These are phyloP conservation scores for Viola odorata DNA, from an alignment of 345 rosid genomes.

Conservation along the genomic window DNA sequence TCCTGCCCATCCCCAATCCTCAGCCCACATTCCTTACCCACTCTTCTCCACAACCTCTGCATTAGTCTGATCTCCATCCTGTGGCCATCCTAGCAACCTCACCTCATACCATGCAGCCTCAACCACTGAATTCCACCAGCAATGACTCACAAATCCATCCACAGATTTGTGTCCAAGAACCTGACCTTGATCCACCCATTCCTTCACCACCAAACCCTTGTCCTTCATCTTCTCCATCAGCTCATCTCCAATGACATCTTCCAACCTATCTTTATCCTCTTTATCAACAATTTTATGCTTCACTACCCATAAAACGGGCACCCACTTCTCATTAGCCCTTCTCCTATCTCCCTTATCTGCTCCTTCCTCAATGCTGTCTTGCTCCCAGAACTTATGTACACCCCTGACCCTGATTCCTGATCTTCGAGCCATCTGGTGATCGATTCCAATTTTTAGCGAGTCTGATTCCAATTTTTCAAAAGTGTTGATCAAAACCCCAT, in stretches of 20 bases:
- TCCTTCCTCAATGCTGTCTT: slow-evolving; percentile 26
- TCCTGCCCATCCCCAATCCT: slow-evolving; percentile 9
- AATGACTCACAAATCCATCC: slow-evolving; percentile 35
- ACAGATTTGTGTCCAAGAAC: slow-evolving; percentile 30
- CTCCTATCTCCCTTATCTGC: slow-evolving; percentile 37
- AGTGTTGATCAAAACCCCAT: slow-evolving; percentile 35
- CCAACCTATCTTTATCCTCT: slow-evolving; percentile 32
- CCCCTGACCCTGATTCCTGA: slow-evolving; percentile 31
- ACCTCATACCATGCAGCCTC: slow-evolving; percentile 42
- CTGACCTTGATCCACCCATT: slow-evolving; percentile 40
- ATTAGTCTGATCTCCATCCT: slow-evolving; percentile 34
- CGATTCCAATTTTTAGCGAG: slow-evolving; percentile 10
- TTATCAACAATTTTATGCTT: slow-evolving; percentile 28
- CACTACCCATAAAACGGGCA: slow-evolving; percentile 37
- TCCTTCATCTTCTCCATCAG: slow-evolving; percentile 12
- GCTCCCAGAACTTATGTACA: slow-evolving; percentile 47
- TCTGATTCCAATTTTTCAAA: slow-evolving; percentile 33
- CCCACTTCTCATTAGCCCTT: slow-evolving; percentile 30
- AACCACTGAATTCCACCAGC: slow-evolving; percentile 43
- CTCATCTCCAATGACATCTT: slow-evolving; percentile 26
- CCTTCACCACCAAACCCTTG: slow-evolving; percentile 30
- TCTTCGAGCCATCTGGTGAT: slow-evolving; percentile 30
- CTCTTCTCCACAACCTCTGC: neutral
- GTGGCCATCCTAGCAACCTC: slow-evolving; percentile 40
- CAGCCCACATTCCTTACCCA: slow-evolving; percentile 2